Evolutionary conservation across 176 grass and related monocot species (phyloP), one percentile per base, ranked within the genome.

Genomic region (Oryza meridionalis): DNA sequence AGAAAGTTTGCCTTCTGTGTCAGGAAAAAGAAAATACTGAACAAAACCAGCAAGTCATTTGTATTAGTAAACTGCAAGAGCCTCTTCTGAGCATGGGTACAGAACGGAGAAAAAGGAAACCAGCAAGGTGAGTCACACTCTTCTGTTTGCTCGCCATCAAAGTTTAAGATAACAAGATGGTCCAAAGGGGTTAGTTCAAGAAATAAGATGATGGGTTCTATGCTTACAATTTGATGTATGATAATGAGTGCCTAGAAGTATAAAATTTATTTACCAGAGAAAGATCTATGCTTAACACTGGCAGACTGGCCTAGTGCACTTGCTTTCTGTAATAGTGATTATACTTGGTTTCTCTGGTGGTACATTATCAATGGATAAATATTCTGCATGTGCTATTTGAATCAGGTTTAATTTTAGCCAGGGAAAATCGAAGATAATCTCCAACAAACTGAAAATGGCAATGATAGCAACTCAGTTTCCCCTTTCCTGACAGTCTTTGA

Each of bases 21-120:
- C 16, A 87, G 78, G 79, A 75, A 80, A 86, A 79, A 16, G 80
- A n/a, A 40, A 80, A 77, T 81, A 81, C 27, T 9, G 26, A 68
- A 29, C 61, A 53, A 26, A 8, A 67, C 45, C 61, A 66, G 55
- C 63, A 50, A 32, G 71, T 81, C 40, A 50, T 61, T 61, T 76
- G 55, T 66, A 43, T 27, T 16, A 15, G 10, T 86, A 75, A 83
- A 74, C 78, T 78, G 31, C 72, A 84, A 82, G 85, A 82, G 70
- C 25, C 44, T 81, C 19, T 74, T 86, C 62, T 47, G 1, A n/a
- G 8, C 59, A 86, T 46, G 40, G 80, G 25, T 78, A 10, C 75
- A 84, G 79, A 70, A 88, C 68, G 66, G 65, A 91, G 82, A 83
- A 95, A 81, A 88, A 84, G 42, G 65, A 90, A 86, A 58, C 10